Base-by-base conservation (phyloP, 2,329 filamentous ascomycete genomes). In the Aureobasidium sp. region DNA sequence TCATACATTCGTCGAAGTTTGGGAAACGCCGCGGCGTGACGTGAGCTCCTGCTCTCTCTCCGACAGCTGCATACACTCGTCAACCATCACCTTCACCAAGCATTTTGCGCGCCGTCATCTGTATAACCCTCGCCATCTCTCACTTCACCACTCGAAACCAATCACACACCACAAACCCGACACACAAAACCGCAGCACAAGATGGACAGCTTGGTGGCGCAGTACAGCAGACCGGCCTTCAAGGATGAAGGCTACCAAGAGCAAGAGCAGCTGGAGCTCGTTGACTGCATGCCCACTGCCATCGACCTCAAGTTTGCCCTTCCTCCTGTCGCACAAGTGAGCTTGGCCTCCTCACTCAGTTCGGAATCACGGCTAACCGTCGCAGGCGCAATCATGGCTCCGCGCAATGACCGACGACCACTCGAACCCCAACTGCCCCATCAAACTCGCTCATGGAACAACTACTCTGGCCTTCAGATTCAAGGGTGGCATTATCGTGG, bases 371-470 rank as follows among this genome's bases (percentile, higher is more conserved):
- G 62, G 45, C 59, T 66, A 59, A 52, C 71, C 22, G 48, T 56
- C 67, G 41, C 74, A 96, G 90, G 89, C 91, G 69, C 89, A 91
- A 67, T 86, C 91, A 72, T 99, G 94, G 89, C 90, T 99, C 72
- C 92, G 94, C 74, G 90, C 94, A 70, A 91, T 91, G 77, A 97
- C 94, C 69, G 94, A 99, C 81, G 94, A 99, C 84, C 87, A 92
- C 77, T 87, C 91, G 71, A 99, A 99, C 82, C 91, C 94, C 64
- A 86, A 89, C 78, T 97, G 92, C 78, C 94, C 94, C 70, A 99
- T 99, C 84, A 99, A 99, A 84, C 92, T 99, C 72, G 94, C 94
- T 67, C 94, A 99, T 85, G 94, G 94, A 74, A 99, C 94, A 65
- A 99, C 94, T 64, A 99, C 94, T 58, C 87, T 99, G 65, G 93